phyloP scores from a whole-genome alignment of 176 grass and related monocot genomes.

The Avena insularis region DNA sequence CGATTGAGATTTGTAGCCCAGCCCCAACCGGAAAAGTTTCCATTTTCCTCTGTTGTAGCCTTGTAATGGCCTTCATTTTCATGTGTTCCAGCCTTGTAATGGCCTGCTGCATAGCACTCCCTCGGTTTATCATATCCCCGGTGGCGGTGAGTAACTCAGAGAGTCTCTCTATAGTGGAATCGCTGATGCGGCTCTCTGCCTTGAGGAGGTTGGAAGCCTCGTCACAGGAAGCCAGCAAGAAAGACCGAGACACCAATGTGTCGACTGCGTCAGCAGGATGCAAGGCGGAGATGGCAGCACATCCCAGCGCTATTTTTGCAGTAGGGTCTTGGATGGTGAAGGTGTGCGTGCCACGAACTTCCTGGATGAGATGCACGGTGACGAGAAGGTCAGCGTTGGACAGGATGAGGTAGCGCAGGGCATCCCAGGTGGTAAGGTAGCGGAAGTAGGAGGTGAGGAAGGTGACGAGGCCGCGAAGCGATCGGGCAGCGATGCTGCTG shows the following conservation, averaged over 20 bases:
- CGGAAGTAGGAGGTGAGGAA: constrained; percentile 40
- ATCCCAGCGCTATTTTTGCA: constrained; percentile 4
- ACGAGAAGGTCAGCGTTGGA: not conserved
- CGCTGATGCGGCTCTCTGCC: not conserved
- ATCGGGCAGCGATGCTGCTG: constrained; percentile 13
- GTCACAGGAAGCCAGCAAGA: not conserved
- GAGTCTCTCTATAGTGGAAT: not conserved
- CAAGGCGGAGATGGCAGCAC: not conserved
- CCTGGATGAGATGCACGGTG: constrained; percentile 22
- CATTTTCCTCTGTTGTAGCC: not conserved
- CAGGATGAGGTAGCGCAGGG: constrained; percentile 34
- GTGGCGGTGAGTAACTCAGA: not conserved
- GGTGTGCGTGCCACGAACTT: not conserved
- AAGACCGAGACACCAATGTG: not conserved
- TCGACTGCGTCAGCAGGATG: not conserved
- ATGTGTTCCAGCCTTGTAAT: not conserved
- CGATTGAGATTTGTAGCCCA: not conserved
- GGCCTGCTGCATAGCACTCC: not conserved
- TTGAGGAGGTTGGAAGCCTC: no score
- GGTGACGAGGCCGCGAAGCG: constrained; percentile 28
- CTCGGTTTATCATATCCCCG: not conserved
- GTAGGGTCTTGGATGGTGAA: constrained; percentile 22
- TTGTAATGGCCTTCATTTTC: not conserved
- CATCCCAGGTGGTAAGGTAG: constrained; percentile 17
- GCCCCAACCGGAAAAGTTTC: not conserved